Conservation (phyloP, 371 early-diverging fungal species). For the Lichtheimia ramosa region DNA sequence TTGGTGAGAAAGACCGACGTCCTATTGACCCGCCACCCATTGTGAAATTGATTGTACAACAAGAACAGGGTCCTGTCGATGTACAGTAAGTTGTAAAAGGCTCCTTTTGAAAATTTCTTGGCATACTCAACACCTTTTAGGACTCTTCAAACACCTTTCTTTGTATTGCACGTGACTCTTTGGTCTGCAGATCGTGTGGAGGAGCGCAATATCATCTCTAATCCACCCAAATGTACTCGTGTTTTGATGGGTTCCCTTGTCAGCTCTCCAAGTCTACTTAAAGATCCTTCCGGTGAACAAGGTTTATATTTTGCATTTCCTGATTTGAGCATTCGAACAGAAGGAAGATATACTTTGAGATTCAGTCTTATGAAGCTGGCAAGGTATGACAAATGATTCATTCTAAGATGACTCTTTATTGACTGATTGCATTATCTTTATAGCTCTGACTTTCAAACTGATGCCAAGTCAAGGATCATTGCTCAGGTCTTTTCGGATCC, state of each 20-base stretch:
- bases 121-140: conserved; percentile 20
- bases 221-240: conserved; percentile 65
- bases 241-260: conserved; percentile 81
- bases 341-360: conserved; percentile 82
- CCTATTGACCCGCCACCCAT: conserved; percentile 74
- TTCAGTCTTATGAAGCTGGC: conserved; percentile 61
- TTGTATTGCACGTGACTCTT: conserved; percentile 75
- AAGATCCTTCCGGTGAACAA: conserved; percentile 69
- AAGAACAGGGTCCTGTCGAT: conserved; percentile 44
- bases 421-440: not conserved
- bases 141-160: conserved; percentile 60
- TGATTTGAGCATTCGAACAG: conserved; percentile 85
- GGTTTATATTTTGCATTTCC: conserved; percentile 93
- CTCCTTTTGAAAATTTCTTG: not conserved
- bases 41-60: conserved; percentile 56
- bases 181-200: conserved; percentile 71
- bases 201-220: conserved; percentile 56
- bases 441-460: conserved; percentile 53
- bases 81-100: conserved; percentile 41
- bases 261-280: conserved; percentile 75
- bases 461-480: conserved; percentile 58
- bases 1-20: conserved; percentile 78
- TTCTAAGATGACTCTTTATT: not conserved
- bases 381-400: conserved; percentile 22
- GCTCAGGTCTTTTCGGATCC: conserved; percentile 59